Evolutionary conservation across 768 basidiomycete genomes (phyloP).

Genomic region (Auriscalpium vulgare): DNA sequence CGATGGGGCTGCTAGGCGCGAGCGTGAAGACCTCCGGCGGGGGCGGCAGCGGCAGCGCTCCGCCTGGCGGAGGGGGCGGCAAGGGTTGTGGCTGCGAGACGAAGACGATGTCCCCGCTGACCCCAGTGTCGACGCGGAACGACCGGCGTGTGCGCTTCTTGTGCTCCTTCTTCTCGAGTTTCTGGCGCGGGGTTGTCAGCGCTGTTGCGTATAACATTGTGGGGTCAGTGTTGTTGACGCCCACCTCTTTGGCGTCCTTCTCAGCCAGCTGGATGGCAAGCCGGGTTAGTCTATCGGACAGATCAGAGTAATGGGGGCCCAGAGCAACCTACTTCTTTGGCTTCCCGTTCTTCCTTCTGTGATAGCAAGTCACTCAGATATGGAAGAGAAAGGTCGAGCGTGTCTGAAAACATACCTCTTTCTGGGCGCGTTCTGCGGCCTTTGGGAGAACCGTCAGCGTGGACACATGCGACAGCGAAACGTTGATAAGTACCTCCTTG

Average conservation of each 20-base stretch:
- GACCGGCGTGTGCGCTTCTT: constrained; percentile 8
- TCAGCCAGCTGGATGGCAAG: constrained; percentile 10
- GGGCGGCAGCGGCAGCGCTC: neutral
- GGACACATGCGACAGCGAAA: constrained; percentile 1
- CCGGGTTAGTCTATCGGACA: neutral
- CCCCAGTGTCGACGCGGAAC: constrained; percentile 1
- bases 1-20: constrained; percentile 6
- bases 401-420: constrained; percentile 38
- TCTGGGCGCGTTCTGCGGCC: constrained; percentile 56
- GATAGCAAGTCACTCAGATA: neutral
- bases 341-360: constrained; percentile 13
- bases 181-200: constrained; percentile 3
- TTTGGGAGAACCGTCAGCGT: constrained; percentile 14
- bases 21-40: constrained; percentile 5
- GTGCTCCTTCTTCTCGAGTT: constrained; percentile 18
- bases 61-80: neutral
- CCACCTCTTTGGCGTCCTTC: constrained; percentile 11
- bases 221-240: neutral
- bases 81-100: neutral
- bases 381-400: neutral
- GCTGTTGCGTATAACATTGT: neutral
- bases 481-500: constrained; percentile 41
- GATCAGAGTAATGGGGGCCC: neutral
- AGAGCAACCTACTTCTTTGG: constrained; percentile 6
- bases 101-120: constrained; percentile 2